Base-by-base conservation (phyloP, 1,139 yeast species). In the Hyphopichia pseudoburtonii region DNA sequence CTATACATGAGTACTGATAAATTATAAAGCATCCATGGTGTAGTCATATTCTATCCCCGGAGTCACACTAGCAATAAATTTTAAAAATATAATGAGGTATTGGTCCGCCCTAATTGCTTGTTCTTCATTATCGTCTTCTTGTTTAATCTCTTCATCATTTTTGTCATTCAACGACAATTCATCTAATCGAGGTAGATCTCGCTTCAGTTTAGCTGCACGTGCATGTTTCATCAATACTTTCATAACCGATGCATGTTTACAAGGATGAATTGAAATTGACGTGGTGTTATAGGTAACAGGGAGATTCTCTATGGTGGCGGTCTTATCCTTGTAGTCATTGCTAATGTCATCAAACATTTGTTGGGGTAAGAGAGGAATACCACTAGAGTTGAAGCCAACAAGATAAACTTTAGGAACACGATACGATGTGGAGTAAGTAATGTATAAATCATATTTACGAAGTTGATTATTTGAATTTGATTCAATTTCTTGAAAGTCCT, bases 21-120 rank as follows among this genome's bases (percentile, higher is more conserved):
- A 14, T 59, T 59, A 82, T 53, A 83, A 70, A 3, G 88, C 92
- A 57, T 88, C 90, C 96, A 90, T 92, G 28, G 97, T 90, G 58
- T 89, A 89, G 54, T 92, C 98, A 60, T 90, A 94, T 61, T 90
- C 96, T 39, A 92, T 89, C 10, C 97, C 96, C 0, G 99, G 99
- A 2, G 96, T 90, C 11, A 94, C 97, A 64, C 97, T 87, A 11
- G 97, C 87, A 39, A 92, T 90, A 53, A 92, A 92, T 62, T 94
- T 94, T 52, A 92, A 73, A 57, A 92, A 92, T 10, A 90, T 84
- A 28, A 92, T 74, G 50, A 92, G 66, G 56, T 92, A 92, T 54
- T 89, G 97, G 58, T 92, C 98, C 1, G 85, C 97, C 33, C 96
- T 72, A 10, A 92, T 72, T 0, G 63, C 69, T 4, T 41, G 44